A percentile compares a stretch with the other conserved stretches of the same genome.
Conservation (phyloP, 768 basidiomycete species). For the Austroboletus festivus region DNA sequence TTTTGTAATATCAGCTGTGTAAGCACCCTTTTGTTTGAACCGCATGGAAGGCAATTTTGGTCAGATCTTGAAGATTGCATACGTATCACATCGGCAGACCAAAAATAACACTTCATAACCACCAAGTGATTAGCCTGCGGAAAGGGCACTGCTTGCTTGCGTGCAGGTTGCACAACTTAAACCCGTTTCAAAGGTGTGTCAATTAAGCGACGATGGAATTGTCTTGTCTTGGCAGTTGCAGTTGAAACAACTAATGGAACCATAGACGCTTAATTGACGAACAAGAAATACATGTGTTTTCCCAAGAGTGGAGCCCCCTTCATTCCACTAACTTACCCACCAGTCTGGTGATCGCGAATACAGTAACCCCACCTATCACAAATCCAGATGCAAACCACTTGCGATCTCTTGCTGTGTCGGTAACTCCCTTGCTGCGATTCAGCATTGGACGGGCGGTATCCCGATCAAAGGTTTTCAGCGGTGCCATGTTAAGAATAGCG, state of each 20-base stretch:
- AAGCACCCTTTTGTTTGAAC: background rate
- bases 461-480: constrained; percentile 17
- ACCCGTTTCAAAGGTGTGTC: background rate
- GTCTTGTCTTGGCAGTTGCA: no score
- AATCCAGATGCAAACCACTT: constrained; percentile 21
- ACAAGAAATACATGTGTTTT: background rate
- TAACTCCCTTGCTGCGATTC: background rate
- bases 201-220: background rate
- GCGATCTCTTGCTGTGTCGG: background rate
- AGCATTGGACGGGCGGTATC: constrained; percentile 13
- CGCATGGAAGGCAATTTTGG: background rate
- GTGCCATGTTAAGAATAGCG: constrained; percentile 5
- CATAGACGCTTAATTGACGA: background rate
- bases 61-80: background rate
- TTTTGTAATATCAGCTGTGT: background rate
- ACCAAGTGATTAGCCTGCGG: background rate
- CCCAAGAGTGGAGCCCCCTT: background rate
- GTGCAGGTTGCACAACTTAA: background rate
- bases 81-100: background rate
- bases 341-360: background rate
- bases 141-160: background rate
- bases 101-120: background rate
- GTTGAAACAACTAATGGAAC: no score
- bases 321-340: background rate
- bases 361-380: constrained; percentile 11